phyloP scores from a whole-genome alignment of 1,139 yeast genomes.

The Suhomyces anneliseae region DNA sequence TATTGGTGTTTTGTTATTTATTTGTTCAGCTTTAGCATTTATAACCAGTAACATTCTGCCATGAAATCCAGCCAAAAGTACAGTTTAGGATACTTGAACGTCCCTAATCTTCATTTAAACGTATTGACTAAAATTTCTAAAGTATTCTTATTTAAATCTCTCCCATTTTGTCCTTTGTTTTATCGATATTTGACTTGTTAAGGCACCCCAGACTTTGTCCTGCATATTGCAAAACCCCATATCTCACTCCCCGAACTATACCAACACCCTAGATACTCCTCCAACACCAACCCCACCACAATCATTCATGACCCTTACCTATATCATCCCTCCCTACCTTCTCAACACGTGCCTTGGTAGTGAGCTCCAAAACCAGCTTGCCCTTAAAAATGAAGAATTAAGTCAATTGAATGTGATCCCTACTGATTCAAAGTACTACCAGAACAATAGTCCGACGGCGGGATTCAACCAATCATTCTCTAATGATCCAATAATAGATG shows the following conservation, averaged over 20 bases:
- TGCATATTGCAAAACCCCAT: not conserved
- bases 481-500: conserved; percentile 32
- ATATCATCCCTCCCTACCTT: conserved; percentile 47
- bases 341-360: conserved; percentile 41
- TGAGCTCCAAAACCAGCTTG: conserved; percentile 29
- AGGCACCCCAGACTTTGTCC: not conserved
- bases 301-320: conserved; percentile 13
- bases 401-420: conserved; percentile 30
- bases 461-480: conserved; percentile 24
- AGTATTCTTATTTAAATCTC: no score
- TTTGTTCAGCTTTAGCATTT: no score
- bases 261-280: not conserved
- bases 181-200: not conserved
- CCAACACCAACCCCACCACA: not conserved
- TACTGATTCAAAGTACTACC: conserved; percentile 26
- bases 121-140: no score
- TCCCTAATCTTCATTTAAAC: no score
- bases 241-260: not conserved
- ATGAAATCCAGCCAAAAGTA: no score
- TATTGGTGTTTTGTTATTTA: no score
- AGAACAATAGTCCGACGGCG: conserved; percentile 15
- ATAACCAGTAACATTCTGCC: no score
- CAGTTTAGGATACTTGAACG: no score
- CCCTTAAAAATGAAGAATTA: conserved; percentile 25
- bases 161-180: no score